Percentiles rank a stretch among this genome's conserved stretches.
Evolutionary conservation across 2,329 filamentous ascomycete genomes (phyloP).

Genomic region (Apiospora marii): DNA sequence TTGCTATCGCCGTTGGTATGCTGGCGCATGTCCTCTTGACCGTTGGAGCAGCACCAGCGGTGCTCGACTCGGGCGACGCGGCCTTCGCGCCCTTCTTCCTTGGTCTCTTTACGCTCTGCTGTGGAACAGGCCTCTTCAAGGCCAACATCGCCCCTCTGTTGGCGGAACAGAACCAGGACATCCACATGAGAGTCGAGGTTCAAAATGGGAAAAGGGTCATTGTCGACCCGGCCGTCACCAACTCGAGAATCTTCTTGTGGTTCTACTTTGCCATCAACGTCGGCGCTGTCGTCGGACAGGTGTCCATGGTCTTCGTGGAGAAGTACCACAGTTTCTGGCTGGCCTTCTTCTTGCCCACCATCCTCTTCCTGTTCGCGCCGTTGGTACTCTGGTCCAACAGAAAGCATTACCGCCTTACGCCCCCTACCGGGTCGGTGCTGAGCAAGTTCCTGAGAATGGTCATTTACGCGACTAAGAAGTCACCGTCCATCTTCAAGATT

Average conservation of each 20-base stretch:
- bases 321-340: conserved; percentile 70
- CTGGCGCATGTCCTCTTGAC: conserved; percentile 73
- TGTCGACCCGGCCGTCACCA: conserved; percentile 73
- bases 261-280: conserved; percentile 60
- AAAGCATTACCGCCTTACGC: conserved; percentile 62
- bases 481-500: conserved; percentile 49
- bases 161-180: conserved; percentile 72
- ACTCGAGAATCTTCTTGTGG: conserved; percentile 73
- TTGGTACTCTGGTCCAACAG: conserved; percentile 63
- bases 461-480: conserved; percentile 54
- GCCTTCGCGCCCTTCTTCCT: conserved; percentile 45
- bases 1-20: conserved; percentile 71
- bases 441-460: conserved; percentile 65
- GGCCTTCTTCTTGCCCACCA: conserved; percentile 51
- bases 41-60: conserved; percentile 67
- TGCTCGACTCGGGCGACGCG: conserved; percentile 64
- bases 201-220: conserved; percentile 71
- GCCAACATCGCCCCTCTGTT: conserved; percentile 78
- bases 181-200: conserved; percentile 63
- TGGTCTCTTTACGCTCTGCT: conserved; percentile 34
- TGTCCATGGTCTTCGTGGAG: conserved; percentile 65
- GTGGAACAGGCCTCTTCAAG: conserved; percentile 82
- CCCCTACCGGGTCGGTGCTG: conserved; percentile 72
- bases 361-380: conserved; percentile 66
- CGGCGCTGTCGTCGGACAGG: conserved; percentile 56